Evolutionary conservation across 805 yeast species (phyloP).

Genomic region (Brettanomyces bruxellensis): DNA sequence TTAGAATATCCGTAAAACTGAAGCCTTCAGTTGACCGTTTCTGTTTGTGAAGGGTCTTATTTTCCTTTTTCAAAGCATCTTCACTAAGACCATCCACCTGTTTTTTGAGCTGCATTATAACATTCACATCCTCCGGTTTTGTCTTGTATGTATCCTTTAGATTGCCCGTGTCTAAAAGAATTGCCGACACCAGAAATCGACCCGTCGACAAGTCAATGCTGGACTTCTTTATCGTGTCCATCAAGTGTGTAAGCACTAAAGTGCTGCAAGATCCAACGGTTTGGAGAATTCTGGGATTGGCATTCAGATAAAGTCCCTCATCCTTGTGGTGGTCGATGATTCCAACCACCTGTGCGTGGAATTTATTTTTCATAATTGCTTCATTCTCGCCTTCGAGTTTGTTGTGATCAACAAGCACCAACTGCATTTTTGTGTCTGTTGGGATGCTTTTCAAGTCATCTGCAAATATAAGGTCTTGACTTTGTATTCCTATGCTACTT

Average conservation of each 20-base stretch:
- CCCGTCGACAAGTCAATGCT: neutral
- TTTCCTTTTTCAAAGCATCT: neutral
- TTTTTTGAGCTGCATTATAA: neutral
- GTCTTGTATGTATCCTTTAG: neutral
- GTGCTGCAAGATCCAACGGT: slow-evolving; percentile 74
- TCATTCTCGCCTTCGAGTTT: slow-evolving; percentile 43
- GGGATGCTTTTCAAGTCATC: slow-evolving; percentile 48
- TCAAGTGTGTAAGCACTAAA: slow-evolving; percentile 49
- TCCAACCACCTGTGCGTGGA: slow-evolving; percentile 33
- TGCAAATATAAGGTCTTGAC: slow-evolving; percentile 44
- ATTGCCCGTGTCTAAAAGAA: slow-evolving; percentile 3
- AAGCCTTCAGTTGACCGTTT: slow-evolving; percentile 41
- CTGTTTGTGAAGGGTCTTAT: neutral
- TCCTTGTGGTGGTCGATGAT: slow-evolving; percentile 90
- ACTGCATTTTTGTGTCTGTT: slow-evolving; percentile 19
- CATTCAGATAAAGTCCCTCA: slow-evolving; percentile 38
- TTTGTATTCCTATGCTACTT: slow-evolving; percentile 33
- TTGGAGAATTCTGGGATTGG: slow-evolving; percentile 52
- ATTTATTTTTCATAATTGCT: slow-evolving; percentile 18
- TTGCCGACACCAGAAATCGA: slow-evolving; percentile 3
- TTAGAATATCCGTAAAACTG: slow-evolving; percentile 48
- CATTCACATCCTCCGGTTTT: neutral
- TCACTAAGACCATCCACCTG: neutral
- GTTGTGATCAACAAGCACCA: slow-evolving; percentile 81
- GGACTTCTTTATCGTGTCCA: slow-evolving; percentile 8